phyloP scores from a whole-genome alignment of 2,329 filamentous ascomycete genomes.

The Gaeumannomyces tritici region DNA sequence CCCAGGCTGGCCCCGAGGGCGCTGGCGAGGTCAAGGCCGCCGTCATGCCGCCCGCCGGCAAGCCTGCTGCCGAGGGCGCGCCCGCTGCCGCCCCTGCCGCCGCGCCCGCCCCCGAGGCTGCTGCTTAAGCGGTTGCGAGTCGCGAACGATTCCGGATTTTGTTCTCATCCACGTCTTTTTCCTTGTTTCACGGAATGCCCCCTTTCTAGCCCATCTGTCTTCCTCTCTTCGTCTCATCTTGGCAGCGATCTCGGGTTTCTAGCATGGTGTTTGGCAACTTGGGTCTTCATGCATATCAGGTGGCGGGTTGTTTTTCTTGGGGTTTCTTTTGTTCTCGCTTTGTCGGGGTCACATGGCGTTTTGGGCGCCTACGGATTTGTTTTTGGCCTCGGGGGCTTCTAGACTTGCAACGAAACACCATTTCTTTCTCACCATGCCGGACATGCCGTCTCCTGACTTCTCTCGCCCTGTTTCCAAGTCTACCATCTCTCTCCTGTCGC shows the following conservation, averaged over 20 bases:
- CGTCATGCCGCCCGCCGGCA: background rate
- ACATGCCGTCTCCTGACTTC: background rate
- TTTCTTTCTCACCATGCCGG: background rate
- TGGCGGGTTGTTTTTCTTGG: background rate
- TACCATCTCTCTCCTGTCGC: background rate
- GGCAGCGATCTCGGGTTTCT: background rate
- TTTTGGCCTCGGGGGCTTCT: background rate
- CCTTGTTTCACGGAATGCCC: too few relatives aligned
- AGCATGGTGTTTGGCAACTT: background rate
- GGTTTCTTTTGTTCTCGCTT: too few relatives aligned
- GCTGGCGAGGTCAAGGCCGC: background rate
- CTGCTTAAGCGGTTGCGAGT: background rate
- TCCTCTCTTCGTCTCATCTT: background rate
- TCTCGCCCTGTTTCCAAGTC: background rate
- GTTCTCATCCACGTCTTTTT: too few relatives aligned
- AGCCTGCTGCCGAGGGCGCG: too few relatives aligned
- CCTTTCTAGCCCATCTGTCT: background rate
- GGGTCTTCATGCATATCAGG: background rate
- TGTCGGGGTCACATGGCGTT: background rate
- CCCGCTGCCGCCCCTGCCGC: too few relatives aligned
- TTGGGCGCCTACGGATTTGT: background rate
- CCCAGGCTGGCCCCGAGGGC: too few relatives aligned
- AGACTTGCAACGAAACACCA: background rate
- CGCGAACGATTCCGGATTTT: too few relatives aligned
- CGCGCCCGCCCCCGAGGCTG: background rate